Evolutionary conservation across 192 early-diverging fungal species (phyloP), one percentile per base, ranked within the genome.

Genomic region (Gigaspora rosea): DNA sequence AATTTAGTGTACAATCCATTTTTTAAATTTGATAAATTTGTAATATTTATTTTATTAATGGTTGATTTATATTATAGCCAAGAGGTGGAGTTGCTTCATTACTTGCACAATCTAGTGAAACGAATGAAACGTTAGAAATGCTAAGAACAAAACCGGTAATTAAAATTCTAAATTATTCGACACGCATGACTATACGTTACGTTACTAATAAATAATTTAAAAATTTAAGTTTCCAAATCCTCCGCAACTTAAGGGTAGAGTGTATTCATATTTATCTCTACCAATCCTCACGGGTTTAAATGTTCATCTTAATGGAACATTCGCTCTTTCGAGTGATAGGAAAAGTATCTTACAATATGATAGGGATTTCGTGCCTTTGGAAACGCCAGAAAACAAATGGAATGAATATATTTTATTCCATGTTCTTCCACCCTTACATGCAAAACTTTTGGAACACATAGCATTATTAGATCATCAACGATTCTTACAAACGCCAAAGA

Each of bases 281-380:
- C 52, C 82, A 9, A 81, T 85, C 9, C 1, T 1, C 6, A 82
- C 83, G 4, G 58, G 48, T 9, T 18, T 84, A 18, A 65, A 62
- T 4, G 83, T 85, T 10, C 80, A 84, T 47, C 50, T 84, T 22
- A 83, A 85, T 63, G 84, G 83, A 3, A 71, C 13, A 0, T 85
- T 83, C 66, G 80, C 79, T 2, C 22, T 84, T 46, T 75, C 75
- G 8, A 81, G 78, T 15, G 74, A 77, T 36, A 77, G 84, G 15
- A 77, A 77, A 22, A 67, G 16, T 4, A 32, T 83, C 33, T n/a
- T 71, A 8, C 27, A 54, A 8, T 35, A 9, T 20, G 27, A 56
- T 4, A 48, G 51, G 2, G 27, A 27, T 9, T 13, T 46, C 27
- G 20, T 9, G 41, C 41, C 7, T 41, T 41, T 41, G 41, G 41